phyloP scores from a whole-genome alignment of 306 rosid genomes.

The Rosa rugosa region DNA sequence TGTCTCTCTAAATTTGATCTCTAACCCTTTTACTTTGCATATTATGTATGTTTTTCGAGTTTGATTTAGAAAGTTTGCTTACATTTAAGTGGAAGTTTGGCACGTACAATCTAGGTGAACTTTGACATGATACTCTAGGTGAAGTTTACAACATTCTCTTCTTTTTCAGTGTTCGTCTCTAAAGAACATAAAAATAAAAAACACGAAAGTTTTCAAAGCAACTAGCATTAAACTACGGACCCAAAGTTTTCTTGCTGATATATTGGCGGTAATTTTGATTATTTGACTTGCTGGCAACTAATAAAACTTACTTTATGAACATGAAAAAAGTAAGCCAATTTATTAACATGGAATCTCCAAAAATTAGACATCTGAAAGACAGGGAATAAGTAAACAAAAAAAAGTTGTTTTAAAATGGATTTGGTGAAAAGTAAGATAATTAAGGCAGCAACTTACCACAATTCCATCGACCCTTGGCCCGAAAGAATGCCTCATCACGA shows the following conservation, averaged over 20 bases:
- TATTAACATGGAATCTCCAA: neutral
- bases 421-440: neutral
- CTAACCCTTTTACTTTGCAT: neutral
- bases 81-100: neutral
- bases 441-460: conserved; percentile 60
- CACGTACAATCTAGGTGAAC: neutral
- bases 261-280: neutral
- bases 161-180: neutral
- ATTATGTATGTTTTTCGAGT: neutral
- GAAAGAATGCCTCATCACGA: conserved; percentile 94
- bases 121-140: neutral
- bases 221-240: neutral
- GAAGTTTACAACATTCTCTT: neutral
- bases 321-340: neutral
- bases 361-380: neutral
- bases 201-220: neutral
- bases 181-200: neutral
- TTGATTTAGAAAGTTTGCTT: neutral
- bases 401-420: too few relatives aligned
- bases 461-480: conserved; percentile 95
- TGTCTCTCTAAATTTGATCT: neutral
- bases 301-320: neutral
- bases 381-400: neutral
- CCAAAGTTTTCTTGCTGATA: neutral
- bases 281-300: neutral